A percentile compares a stretch with the other conserved stretches of the same genome.
phyloP scores from a whole-genome alignment of 140 eudicot species.

The Anethum foeniculum region DNA sequence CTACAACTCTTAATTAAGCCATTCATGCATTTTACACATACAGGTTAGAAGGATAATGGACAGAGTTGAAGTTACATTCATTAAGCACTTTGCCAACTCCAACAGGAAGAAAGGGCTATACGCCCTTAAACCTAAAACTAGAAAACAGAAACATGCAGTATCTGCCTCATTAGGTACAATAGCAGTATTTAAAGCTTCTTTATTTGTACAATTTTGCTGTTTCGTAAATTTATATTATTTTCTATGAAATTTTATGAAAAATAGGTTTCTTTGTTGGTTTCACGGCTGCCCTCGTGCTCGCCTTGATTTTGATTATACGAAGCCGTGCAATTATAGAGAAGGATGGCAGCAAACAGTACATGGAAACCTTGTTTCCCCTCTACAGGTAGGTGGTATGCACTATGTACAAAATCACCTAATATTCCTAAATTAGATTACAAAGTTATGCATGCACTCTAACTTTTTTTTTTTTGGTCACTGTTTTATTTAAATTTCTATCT shows the following conservation, averaged over 20 bases:
- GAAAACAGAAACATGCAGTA: slow-evolving; percentile 37
- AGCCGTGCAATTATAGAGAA: slow-evolving; percentile 28
- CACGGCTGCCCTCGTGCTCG: slow-evolving; percentile 34
- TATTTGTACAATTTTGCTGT: not conserved
- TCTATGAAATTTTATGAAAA: not conserved
- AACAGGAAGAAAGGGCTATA: slow-evolving; percentile 44
- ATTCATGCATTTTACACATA: not conserved
- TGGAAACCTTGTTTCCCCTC: slow-evolving; percentile 52
- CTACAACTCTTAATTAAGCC: not conserved
- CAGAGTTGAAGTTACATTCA: slow-evolving; percentile 37
- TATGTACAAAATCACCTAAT: not conserved
- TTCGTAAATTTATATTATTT: not conserved
- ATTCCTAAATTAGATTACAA: not conserved
- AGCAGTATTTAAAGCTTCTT: not conserved
- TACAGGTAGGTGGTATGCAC: slow-evolving; percentile 22
- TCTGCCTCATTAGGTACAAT: slow-evolving; percentile 36
- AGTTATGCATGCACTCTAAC: not conserved
- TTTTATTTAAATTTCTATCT: not conserved
- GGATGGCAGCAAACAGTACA: slow-evolving; percentile 34
- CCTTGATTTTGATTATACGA: slow-evolving; percentile 28
- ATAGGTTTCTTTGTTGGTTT: slow-evolving; percentile 29
- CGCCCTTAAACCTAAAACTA: slow-evolving; percentile 31
- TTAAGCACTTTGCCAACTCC: slow-evolving; percentile 42
- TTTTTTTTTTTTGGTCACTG: not conserved
- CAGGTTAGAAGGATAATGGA: slow-evolving; percentile 44